Percentiles rank a stretch among this genome's conserved stretches.
These are phyloP conservation scores for Prunus padus DNA, from an alignment of 306 rosid genomes.

Conservation along the genomic window DNA sequence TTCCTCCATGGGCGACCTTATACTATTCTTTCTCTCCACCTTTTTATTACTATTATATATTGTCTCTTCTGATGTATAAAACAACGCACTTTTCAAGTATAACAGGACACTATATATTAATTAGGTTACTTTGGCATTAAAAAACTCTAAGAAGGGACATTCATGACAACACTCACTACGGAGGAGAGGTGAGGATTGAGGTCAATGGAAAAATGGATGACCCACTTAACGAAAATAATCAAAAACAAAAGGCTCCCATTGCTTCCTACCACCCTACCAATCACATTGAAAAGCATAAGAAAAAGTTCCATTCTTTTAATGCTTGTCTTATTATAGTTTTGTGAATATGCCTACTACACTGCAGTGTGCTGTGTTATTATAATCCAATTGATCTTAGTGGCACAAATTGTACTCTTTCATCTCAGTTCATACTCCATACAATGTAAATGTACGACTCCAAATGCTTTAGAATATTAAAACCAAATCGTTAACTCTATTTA, in stretches of 20 bases:
- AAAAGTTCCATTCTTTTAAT: constrained; percentile 37
- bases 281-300: constrained; percentile 30
- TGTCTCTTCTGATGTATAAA: constrained; percentile 23
- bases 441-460: constrained; percentile 20
- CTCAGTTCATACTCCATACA: constrained; percentile 9
- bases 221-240: constrained; percentile 30
- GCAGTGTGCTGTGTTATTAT: constrained; percentile 16
- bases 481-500: constrained; percentile 14
- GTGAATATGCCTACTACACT: constrained; percentile 41
- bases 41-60: neutral
- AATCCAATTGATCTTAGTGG: constrained; percentile 23
- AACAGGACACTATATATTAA: constrained; percentile 16
- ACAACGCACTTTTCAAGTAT: constrained; percentile 9
- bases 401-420: constrained; percentile 17
- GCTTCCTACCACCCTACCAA: constrained; percentile 35
- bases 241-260: constrained; percentile 32
- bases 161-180: constrained; percentile 19
- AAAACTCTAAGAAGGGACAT: constrained; percentile 2
- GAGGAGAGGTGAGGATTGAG: constrained; percentile 41
- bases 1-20: constrained; percentile 16
- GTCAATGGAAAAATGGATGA: constrained; percentile 45
- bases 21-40: neutral
- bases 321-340: constrained; percentile 27
- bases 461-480: constrained; percentile 19
- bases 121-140: constrained; percentile 19